Conservation (phyloP, 2,329 filamentous ascomycete genomes). For the Pseudocercospora crystallina region DNA sequence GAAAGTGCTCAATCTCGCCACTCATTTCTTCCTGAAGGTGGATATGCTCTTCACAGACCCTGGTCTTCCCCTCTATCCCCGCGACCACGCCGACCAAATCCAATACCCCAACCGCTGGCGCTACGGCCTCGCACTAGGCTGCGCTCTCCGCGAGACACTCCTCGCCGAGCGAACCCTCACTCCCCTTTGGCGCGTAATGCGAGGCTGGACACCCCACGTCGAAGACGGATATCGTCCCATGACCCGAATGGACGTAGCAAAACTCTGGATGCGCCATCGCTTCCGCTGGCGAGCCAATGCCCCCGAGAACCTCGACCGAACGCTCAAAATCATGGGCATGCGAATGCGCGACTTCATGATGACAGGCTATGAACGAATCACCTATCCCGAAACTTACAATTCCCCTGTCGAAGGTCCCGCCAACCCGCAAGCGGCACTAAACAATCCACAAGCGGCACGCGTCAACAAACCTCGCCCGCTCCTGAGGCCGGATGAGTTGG, state of each 20-base stretch:
- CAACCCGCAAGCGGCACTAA: no score
- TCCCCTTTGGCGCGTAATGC: conserved; percentile 58
- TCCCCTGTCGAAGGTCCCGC: no score
- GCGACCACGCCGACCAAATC: conserved; percentile 12
- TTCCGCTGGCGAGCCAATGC: conserved; percentile 38
- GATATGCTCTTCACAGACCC: conserved; percentile 69
- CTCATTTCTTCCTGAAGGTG: conserved; percentile 70
- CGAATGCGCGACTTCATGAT: conserved; percentile 32
- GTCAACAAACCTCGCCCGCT: conserved; percentile 12
- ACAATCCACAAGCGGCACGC: not conserved
- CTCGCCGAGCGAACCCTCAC: conserved; percentile 33
- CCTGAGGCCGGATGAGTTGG: conserved; percentile 40
- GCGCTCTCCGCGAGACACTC: conserved; percentile 55
- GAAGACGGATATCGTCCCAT: conserved; percentile 20
- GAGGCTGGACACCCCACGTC: conserved; percentile 46
- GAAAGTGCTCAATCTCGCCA: conserved; percentile 60
- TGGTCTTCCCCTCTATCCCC: conserved; percentile 34
- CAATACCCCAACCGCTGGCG: conserved; percentile 10
- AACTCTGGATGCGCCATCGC: conserved; percentile 60
- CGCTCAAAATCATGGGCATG: conserved; percentile 51
- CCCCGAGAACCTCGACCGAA: conserved; percentile 23
- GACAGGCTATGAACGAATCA: conserved; percentile 12
- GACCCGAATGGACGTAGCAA: conserved; percentile 53
- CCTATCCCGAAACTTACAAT: conserved; percentile 7
- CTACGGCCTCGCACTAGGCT: conserved; percentile 35